A percentile compares a stretch with the other conserved stretches of the same genome.
These are phyloP conservation scores for Podaxis rugospora DNA, from an alignment of 768 basidiomycete species.

Conservation along the genomic window DNA sequence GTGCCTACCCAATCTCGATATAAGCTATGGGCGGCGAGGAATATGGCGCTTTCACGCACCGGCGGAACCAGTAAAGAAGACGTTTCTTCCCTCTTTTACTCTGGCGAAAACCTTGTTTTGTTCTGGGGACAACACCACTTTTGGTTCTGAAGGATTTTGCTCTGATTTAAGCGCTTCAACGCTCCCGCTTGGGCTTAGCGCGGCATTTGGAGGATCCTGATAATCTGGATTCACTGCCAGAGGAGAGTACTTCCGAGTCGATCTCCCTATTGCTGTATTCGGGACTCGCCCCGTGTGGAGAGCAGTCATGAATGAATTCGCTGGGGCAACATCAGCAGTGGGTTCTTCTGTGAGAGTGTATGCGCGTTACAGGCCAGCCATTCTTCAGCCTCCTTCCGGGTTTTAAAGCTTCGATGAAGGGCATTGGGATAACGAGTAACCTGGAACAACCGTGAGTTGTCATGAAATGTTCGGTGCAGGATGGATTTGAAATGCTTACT, in stretches of 20 bases:
- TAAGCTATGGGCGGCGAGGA: not conserved
- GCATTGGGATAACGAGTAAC: conserved; percentile 50
- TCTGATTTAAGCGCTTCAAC: not conserved
- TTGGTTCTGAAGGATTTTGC: conserved; percentile 4
- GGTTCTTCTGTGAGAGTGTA: not conserved
- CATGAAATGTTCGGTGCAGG: not conserved
- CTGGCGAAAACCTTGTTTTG: conserved; percentile 43
- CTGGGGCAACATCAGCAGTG: not conserved
- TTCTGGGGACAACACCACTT: conserved; percentile 44
- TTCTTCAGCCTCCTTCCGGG: conserved; percentile 39
- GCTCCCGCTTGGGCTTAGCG: too few relatives aligned
- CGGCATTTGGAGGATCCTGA: not conserved
- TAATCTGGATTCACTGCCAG: not conserved
- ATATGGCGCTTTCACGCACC: conserved; percentile 35
- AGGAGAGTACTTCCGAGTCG: not conserved
- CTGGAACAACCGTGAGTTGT: conserved; percentile 22
- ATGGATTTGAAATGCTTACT: conserved; percentile 21
- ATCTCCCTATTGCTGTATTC: not conserved
- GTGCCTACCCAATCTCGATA: conserved; percentile 42
- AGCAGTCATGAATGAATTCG: not conserved
- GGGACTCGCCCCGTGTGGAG: not conserved
- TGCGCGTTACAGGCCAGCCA: conserved; percentile 38
- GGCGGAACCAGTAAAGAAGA: conserved; percentile 88
- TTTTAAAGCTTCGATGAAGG: conserved; percentile 48
- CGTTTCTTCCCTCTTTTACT: conserved; percentile 57